Base-by-base conservation (phyloP, 2,329 filamentous ascomycete genomes). In the Penicillium nordicum region DNA sequence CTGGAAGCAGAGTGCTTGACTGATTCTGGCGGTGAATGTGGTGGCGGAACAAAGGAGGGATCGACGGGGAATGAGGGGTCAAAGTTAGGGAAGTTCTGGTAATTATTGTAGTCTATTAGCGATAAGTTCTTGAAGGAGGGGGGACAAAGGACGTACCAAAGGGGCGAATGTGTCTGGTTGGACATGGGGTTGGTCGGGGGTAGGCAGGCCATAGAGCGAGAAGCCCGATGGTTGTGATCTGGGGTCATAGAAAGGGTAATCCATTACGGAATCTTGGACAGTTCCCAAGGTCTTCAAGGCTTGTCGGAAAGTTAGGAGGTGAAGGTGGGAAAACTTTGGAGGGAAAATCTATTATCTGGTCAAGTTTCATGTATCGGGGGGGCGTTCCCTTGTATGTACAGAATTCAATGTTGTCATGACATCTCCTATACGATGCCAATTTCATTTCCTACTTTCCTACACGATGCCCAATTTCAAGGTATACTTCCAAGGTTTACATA, bases 191-290 rank as follows among this genome's bases (percentile, higher is more conserved):
- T 72, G 72, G 59, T 76, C 72, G 30, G 70, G 64, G 66, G 68
- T 70, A 18, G 79, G 73, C 57, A 82, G 70, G 50, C 76, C 77
- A 48, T 80, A 75, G 59, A 80, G 80, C 38, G 78, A 76, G 63
- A 80, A 84, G 30, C 44, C 14, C 16, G 42, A 43, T 40, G 76
- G 70, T 61, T 79, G 79, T 37, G 75, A 72, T 42, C 65, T 64
- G 18, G 69, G 65, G 46, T 66, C 64, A 63, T 80, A 85, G 69
- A 81, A 84, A 51, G 78, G 76, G 69, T 83, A 85, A 64, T 85
- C 82, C 82, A 86, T 85, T 45, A 46, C 41, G 44, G 36, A 38
- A 42, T 54, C 30, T 32, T 27, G 25, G 30, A 36, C 16, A 25
- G 21, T 25, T 36, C 23, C 29, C 48, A 50, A 43, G 18, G 45